These are phyloP conservation scores for Pyrenula aspistea DNA, from an alignment of 495 filamentous ascomycete genomes.

Conservation along the genomic window DNA sequence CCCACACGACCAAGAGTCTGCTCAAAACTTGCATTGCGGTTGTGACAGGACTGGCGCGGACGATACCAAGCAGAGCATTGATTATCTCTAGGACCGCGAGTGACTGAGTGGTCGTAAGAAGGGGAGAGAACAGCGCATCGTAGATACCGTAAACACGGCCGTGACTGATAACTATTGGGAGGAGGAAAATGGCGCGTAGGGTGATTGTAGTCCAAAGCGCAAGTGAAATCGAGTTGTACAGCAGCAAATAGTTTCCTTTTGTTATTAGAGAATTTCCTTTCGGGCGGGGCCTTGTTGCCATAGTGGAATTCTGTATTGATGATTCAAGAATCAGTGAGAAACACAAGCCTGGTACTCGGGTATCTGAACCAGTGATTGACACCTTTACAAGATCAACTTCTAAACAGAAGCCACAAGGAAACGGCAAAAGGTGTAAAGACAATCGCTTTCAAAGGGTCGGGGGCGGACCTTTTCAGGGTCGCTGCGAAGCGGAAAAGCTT, in stretches of 20 bases:
- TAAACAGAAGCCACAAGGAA: too few relatives aligned
- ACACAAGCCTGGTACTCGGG: too few relatives aligned
- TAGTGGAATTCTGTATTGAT: too few relatives aligned
- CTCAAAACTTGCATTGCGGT: slow-evolving; percentile 80
- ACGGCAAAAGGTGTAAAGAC: too few relatives aligned
- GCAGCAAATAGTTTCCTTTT: slow-evolving; percentile 55
- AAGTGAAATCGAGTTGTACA: slow-evolving; percentile 72
- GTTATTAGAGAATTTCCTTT: neutral
- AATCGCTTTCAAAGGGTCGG: too few relatives aligned
- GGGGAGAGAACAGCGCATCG: slow-evolving; percentile 45
- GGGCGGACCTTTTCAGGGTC: too few relatives aligned
- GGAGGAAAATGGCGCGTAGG: slow-evolving; percentile 38
- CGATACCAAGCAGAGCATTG: slow-evolving; percentile 62
- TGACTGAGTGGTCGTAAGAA: slow-evolving; percentile 70
- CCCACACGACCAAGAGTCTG: slow-evolving; percentile 78
- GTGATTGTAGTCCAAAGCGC: slow-evolving; percentile 65
- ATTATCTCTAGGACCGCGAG: slow-evolving; percentile 70
- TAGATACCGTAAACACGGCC: slow-evolving; percentile 38
- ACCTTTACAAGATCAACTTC: too few relatives aligned
- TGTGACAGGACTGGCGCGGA: slow-evolving; percentile 73
- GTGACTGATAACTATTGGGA: slow-evolving; percentile 17
- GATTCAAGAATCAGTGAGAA: too few relatives aligned
- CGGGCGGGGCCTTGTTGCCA: neutral
- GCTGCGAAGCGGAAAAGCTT: too few relatives aligned
- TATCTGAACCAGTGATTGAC: too few relatives aligned